Base-by-base conservation (phyloP, 352 stramenopile genomes). In the Globisporangium okanoganense region DNA sequence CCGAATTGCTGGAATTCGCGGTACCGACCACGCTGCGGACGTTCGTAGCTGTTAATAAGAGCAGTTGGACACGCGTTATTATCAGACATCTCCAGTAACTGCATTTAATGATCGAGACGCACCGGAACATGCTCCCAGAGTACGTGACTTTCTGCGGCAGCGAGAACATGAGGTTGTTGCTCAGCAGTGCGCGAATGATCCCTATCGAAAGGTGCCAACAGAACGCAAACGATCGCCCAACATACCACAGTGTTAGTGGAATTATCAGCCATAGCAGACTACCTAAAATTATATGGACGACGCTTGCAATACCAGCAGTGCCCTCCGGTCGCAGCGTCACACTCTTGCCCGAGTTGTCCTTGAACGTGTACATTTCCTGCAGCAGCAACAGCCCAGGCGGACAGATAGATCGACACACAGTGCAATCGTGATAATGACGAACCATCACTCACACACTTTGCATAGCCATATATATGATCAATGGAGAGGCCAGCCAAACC, bases 301-400 rank as follows among this genome's bases (percentile, higher is more conserved):
- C 6, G 0, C 13, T 18, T 5, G 36, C 12, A 7, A 3, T 59
- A 71, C 87, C 83, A 41, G 85, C 85, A 57, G 87, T 96, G 58
- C 87, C 85, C 72, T 96, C 87, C 20, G 87, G 87, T 51, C 87
- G 84, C 52, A 96, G 62, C 29, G 85, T 94, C 51, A 96, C 80
- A 48, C 83, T 94, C 61, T 92, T 94, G 56, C 78, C 80, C 29
- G 87, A 96, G 48, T 96, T 94, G 67, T 96, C 87, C 27, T 78
- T 45, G 55, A 96, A 96, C 40, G 85, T 96, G 63, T 96, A 96
- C 87, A 96, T 96, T 50, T 96, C 87, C 87, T 95, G 59, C 45
- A 24, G 43, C 53, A 24, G 31, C 20, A 35, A 35, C n/a, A 25
- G 25, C 29, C 25, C 25, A 40, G 12, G 12, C 35, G 48, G 12